These are phyloP conservation scores for Eucalyptus curtisii DNA, from an alignment of 345 rosid species.

Conservation along the genomic window DNA sequence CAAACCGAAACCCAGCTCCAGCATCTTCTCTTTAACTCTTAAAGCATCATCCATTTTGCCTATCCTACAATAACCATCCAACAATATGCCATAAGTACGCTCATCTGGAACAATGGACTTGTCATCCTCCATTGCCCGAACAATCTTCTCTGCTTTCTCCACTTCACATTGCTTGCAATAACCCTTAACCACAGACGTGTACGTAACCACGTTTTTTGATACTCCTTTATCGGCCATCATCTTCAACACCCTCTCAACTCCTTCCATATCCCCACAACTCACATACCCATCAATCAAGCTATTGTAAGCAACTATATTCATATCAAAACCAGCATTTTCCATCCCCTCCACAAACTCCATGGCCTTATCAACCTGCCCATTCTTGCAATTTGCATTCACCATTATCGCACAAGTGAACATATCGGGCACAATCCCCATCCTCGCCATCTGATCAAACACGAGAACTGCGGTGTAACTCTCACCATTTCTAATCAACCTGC, in stretches of 20 bases:
- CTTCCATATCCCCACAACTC: conserved; percentile 41
- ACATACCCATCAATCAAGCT: conserved; percentile 72
- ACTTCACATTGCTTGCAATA: conserved; percentile 35
- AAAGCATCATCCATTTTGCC: conserved; percentile 51
- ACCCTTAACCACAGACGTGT: conserved; percentile 50
- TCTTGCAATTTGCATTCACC: conserved; percentile 67
- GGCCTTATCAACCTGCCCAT: conserved; percentile 31
- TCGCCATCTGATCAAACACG: conserved; percentile 59
- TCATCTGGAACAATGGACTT: conserved; percentile 39
- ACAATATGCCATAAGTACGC: conserved; percentile 54
- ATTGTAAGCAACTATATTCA: conserved; percentile 62
- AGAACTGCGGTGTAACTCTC: conserved; percentile 32
- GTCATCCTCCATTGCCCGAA: conserved; percentile 1
- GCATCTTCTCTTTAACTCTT: conserved; percentile 50
- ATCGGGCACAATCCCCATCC: conserved; percentile 61
- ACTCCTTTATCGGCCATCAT: conserved; percentile 44
- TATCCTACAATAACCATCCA: conserved; percentile 65
- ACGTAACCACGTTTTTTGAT: conserved; percentile 34
- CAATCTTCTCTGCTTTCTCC: conserved; percentile 51
- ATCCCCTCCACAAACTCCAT: conserved; percentile 28
- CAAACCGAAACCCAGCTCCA: conserved; percentile 44
- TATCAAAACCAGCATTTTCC: conserved; percentile 43
- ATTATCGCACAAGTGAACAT: conserved; percentile 60
- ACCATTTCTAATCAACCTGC: conserved; percentile 51
- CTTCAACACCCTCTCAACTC: conserved; percentile 22